Percentiles rank a stretch among this genome's conserved stretches.
Conservation (phyloP, 1,284 basidiomycete genomes). For the Stygiomarasmius scandens region DNA sequence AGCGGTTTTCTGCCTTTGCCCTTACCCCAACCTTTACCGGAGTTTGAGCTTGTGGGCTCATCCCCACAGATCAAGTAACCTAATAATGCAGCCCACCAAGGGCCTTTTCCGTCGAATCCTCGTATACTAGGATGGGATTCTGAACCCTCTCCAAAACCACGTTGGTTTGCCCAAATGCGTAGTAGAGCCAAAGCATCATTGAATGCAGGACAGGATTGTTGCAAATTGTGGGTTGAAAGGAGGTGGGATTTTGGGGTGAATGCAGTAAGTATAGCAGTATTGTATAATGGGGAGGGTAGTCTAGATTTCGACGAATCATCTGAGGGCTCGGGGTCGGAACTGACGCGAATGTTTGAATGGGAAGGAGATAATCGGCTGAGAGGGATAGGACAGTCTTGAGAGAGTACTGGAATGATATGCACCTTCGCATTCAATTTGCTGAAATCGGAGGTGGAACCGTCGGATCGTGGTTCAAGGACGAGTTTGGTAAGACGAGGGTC, state of each 20-base stretch:
- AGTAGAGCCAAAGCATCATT: slow-evolving; percentile 80
- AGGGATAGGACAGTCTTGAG: slow-evolving; percentile 62
- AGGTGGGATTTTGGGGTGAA: slow-evolving; percentile 69
- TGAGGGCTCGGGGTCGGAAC: slow-evolving; percentile 12
- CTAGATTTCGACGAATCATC: slow-evolving; percentile 20
- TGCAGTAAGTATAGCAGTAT: slow-evolving; percentile 72
- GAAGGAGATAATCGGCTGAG: slow-evolving; percentile 73
- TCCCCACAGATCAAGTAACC: slow-evolving; percentile 75
- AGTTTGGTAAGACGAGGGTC: slow-evolving; percentile 75
- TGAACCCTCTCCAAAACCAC: slow-evolving; percentile 70
- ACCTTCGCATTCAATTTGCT: slow-evolving; percentile 72
- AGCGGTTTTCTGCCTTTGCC: slow-evolving; percentile 53
- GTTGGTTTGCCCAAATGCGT: slow-evolving; percentile 88
- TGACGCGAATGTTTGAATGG: slow-evolving; percentile 69
- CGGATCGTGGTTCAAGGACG: slow-evolving; percentile 53
- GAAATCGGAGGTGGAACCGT: slow-evolving; percentile 49
- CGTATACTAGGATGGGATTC: slow-evolving; percentile 56
- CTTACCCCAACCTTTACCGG: slow-evolving; percentile 26
- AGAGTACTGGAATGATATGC: slow-evolving; percentile 73
- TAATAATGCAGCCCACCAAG: slow-evolving; percentile 75
- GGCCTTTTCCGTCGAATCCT: slow-evolving; percentile 69
- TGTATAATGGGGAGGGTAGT: slow-evolving; percentile 68
- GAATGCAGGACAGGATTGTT: slow-evolving; percentile 68
- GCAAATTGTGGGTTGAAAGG: slow-evolving; percentile 68
- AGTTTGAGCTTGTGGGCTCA: slow-evolving; percentile 34